These are phyloP conservation scores for Fusarium miscanthi DNA, from an alignment of 2,329 filamentous ascomycete genomes.

Conservation along the genomic window DNA sequence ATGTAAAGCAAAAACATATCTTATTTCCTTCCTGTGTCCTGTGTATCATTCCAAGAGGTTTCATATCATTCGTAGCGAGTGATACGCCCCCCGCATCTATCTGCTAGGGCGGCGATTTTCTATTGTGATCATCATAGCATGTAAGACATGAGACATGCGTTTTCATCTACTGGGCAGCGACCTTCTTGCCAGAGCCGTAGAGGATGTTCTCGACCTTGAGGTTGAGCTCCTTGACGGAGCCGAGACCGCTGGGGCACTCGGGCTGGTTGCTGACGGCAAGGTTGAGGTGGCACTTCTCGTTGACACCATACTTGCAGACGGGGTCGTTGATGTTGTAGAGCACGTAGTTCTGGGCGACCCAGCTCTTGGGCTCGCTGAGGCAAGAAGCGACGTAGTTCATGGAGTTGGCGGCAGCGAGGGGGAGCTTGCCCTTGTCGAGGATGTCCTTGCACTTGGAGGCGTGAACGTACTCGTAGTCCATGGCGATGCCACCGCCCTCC, in stretches of 20 bases:
- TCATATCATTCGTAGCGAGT: conserved; percentile 41
- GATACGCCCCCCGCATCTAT: conserved; percentile 23
- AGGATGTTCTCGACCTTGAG: conserved; percentile 62
- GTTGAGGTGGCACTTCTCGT: conserved; percentile 63
- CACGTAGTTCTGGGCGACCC: conserved; percentile 63
- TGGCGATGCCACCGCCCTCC: conserved; percentile 61
- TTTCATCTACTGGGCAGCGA: conserved; percentile 35
- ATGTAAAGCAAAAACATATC: conserved; percentile 27
- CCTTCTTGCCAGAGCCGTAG: conserved; percentile 60
- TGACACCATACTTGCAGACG: conserved; percentile 60
- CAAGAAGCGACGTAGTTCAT: conserved; percentile 65
- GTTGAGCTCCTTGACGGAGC: conserved; percentile 40
- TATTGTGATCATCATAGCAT: conserved; percentile 41
- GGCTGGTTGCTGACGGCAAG: conserved; percentile 63
- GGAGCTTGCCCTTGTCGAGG: conserved; percentile 62
- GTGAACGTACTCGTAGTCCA: conserved; percentile 62
- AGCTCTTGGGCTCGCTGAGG: conserved; percentile 57
- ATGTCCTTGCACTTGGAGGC: conserved; percentile 62
- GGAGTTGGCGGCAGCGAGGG: conserved; percentile 66
- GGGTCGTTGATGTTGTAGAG: conserved; percentile 66
- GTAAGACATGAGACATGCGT: conserved; percentile 14
- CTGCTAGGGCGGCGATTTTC: conserved; percentile 36
- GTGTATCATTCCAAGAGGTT: conserved; percentile 36
- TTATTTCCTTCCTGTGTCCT: conserved; percentile 37
- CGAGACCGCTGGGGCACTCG: conserved; percentile 59